These are phyloP conservation scores for Salix viminalis DNA, from an alignment of 345 rosid species.

Conservation along the genomic window DNA sequence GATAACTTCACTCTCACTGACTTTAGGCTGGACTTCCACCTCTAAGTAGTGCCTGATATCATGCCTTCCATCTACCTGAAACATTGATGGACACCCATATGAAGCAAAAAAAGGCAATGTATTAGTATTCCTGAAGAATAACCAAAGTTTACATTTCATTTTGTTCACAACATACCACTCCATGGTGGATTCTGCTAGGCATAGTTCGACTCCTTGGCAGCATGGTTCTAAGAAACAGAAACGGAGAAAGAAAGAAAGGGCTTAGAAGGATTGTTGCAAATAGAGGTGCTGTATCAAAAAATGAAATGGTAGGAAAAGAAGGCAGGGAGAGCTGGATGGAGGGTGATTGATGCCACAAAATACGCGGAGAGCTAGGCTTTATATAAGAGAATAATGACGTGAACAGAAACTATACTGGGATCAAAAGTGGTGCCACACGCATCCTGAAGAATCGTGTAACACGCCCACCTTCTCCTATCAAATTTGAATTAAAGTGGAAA, in stretches of 20 bases:
- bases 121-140: too few species aligned
- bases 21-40: constrained; percentile 44
- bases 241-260: not conserved
- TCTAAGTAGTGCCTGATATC: constrained; percentile 46
- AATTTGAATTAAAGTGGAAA: too few species aligned
- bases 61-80: constrained; percentile 47
- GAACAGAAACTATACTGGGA: too few species aligned
- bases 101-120: not conserved
- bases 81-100: not conserved
- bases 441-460: not conserved
- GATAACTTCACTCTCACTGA: constrained; percentile 27
- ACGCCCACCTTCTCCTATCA: not conserved
- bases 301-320: not conserved
- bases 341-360: not conserved
- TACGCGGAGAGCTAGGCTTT: not conserved
- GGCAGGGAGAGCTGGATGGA: not conserved
- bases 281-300: too few species aligned
- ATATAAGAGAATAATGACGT: not conserved
- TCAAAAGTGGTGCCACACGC: too few species aligned
- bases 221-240: constrained; percentile 22
- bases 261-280: not conserved
- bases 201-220: constrained; percentile 54
- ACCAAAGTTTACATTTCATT: not conserved
- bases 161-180: constrained; percentile 22
- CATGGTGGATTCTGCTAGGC: constrained; percentile 48